A percentile compares a stretch with the other conserved stretches of the same genome.
Evolutionary conservation across 2,329 filamentous ascomycete species (phyloP).

Genomic region (Xylaria polymorpha): DNA sequence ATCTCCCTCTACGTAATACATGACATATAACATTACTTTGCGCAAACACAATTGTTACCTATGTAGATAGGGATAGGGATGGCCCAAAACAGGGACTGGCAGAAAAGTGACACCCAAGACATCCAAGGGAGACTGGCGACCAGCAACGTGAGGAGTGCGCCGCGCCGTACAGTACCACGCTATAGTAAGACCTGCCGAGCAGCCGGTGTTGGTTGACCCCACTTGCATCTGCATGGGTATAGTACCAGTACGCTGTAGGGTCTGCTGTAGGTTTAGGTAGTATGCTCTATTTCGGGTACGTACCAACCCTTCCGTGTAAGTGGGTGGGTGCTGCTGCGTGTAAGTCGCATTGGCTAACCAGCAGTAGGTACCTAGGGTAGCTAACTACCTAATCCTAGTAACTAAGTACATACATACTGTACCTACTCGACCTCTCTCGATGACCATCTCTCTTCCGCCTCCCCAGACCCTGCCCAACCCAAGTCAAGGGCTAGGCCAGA

Average conservation of each 20-base stretch:
- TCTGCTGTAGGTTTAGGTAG: not conserved
- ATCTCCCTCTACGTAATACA: not conserved
- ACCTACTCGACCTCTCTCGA: not conserved
- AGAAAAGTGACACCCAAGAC: not conserved
- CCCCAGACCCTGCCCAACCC: conserved; percentile 12
- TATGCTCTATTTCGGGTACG: conserved; percentile 41
- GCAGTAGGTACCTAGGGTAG: too few relatives aligned
- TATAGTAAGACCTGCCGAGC: conserved; percentile 28
- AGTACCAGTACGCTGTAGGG: too few relatives aligned
- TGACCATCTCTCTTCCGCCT: conserved; percentile 9
- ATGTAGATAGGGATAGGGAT: not conserved
- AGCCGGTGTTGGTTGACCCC: conserved; percentile 27
- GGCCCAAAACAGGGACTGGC: not conserved
- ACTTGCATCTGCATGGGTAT: conserved; percentile 1
- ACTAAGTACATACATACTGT: not conserved
- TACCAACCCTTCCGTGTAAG: conserved; percentile 30
- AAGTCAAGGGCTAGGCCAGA: conserved; percentile 23
- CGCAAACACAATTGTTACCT: not conserved
- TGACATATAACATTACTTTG: not conserved
- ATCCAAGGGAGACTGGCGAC: conserved; percentile 14
- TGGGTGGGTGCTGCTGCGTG: not conserved
- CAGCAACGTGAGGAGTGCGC: not conserved
- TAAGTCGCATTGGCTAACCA: not conserved
- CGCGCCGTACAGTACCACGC: not conserved
- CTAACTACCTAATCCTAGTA: too few relatives aligned